Base-by-base conservation (phyloP, 2,329 filamentous ascomycete genomes). In the Clonostachys rosea region DNA sequence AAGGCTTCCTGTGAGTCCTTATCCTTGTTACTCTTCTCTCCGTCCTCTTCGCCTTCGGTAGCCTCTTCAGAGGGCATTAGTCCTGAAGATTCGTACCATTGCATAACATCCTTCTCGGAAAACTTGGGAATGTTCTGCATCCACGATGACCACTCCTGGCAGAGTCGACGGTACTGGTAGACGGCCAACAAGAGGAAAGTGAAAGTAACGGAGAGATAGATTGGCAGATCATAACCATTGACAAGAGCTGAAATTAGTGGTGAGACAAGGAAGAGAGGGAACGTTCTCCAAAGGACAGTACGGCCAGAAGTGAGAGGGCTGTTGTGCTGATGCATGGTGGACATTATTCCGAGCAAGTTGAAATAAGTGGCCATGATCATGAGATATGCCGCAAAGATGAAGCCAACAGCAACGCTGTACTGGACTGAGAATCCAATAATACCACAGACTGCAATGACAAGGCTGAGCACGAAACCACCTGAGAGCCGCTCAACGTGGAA, bases 61-160 rank as follows among this genome's bases (percentile, higher is more conserved):
- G 47, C 42, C 12, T 34, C 35, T 14, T 47, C 45, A 10, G 33
- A 44, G 9, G 53, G 49, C 43, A 59, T 50, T 41, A 50, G 51
- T 13, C 41, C 33, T 34, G 60, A 65, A 16, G 63, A 54, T 11
- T 65, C 57, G 56, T 74, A 76, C 74, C 76, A 80, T 13, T 66
- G 62, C 34, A 75, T 62, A 8, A 79, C 66, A 37, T 76, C 72
- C n/a, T 65, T 61, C 51, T 78, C 75, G 40, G 71, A 68, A 30
- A 78, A 61, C 6, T 66, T 67, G 43, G 72, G 69, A 40, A 80
- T 72, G 40, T 71, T 70, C 46, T 69, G 61, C 50, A 74, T 70
- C 81, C 81, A 84, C 3, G 71, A 77, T 5, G 77, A 74, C 81
- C 81, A 85, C 52, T 77, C 72, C 18, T 74, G 74, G 36, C 73